phyloP scores from a whole-genome alignment of 371 early-diverging fungal genomes.

The Syncephalastrum sp. region DNA sequence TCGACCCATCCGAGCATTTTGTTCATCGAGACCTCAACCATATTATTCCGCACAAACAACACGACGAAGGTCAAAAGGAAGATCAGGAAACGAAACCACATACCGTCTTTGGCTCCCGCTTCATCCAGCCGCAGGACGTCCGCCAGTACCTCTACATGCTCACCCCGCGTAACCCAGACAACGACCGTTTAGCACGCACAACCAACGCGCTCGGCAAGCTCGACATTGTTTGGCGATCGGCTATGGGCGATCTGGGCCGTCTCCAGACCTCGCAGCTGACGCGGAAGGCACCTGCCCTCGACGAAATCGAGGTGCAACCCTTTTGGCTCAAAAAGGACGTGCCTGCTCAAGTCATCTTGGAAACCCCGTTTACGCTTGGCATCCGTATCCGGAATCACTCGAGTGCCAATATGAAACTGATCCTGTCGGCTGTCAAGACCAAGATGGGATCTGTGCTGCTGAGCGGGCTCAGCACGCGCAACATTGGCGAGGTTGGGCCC shows the following conservation, averaged over 20 bases:
- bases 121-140: slow-evolving; percentile 76
- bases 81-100: slow-evolving; percentile 2
- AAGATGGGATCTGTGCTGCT: slow-evolving; percentile 82
- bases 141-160: slow-evolving; percentile 91
- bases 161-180: slow-evolving; percentile 55
- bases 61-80: neutral
- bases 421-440: slow-evolving; percentile 68
- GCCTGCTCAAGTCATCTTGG: slow-evolving; percentile 45
- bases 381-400: slow-evolving; percentile 56
- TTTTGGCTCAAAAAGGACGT: slow-evolving; percentile 36
- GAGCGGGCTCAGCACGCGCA: slow-evolving; percentile 67
- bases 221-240: slow-evolving; percentile 91
- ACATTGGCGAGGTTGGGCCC: slow-evolving; percentile 66
- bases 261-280: slow-evolving; percentile 93
- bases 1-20: slow-evolving; percentile 81
- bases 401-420: slow-evolving; percentile 62
- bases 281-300: slow-evolving; percentile 76
- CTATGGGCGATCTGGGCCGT: slow-evolving; percentile 83
- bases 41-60: slow-evolving; percentile 17
- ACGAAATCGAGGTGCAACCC: slow-evolving; percentile 74
- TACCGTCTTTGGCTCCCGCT: slow-evolving; percentile 59
- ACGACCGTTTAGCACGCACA: slow-evolving; percentile 65
- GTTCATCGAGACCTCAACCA: slow-evolving; percentile 65
- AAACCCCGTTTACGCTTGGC: slow-evolving; percentile 67
- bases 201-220: slow-evolving; percentile 88